These are phyloP conservation scores for Phialophora expanda DNA, from an alignment of 2,329 filamentous ascomycete species.

Conservation along the genomic window DNA sequence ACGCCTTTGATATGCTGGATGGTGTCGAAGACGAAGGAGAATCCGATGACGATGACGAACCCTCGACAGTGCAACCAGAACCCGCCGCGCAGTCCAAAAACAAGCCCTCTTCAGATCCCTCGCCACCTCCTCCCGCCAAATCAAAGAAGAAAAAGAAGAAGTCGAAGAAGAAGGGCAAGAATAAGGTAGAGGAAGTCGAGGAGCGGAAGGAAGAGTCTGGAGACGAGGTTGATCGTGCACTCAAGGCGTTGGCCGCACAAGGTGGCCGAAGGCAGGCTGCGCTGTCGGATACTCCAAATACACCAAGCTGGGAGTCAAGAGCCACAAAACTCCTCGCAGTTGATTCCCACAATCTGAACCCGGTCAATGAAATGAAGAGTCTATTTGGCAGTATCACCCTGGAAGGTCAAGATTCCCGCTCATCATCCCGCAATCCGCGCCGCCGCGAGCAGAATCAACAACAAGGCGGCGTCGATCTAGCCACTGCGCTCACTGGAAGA, in stretches of 20 bases:
- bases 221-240: conserved; percentile 70
- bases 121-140: conserved; percentile 35
- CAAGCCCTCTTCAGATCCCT: conserved; percentile 24
- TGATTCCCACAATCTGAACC: conserved; percentile 77
- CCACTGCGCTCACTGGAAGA: conserved; percentile 60
- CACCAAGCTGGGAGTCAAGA: conserved; percentile 48
- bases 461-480: conserved; percentile 55
- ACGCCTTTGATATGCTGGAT: conserved; percentile 62
- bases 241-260: conserved; percentile 63
- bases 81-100: conserved; percentile 37
- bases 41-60: conserved; percentile 45
- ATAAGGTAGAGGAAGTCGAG: conserved; percentile 40
- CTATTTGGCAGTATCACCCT: conserved; percentile 71
- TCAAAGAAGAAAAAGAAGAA: conserved; percentile 57
- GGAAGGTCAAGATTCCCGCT: conserved; percentile 62
- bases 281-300: conserved; percentile 38
- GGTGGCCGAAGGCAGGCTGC: conserved; percentile 35
- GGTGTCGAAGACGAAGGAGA: conserved; percentile 47
- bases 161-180: conserved; percentile 60
- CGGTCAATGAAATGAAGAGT: conserved; percentile 86
- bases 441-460: conserved; percentile 63
- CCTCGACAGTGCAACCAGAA: conserved; percentile 32
- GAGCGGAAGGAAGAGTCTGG: conserved; percentile 45
- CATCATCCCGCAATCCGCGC: conserved; percentile 53
- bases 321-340: conserved; percentile 63